Conservation (phyloP, 208 protist genomes). For the Crithidia fasciculata region DNA sequence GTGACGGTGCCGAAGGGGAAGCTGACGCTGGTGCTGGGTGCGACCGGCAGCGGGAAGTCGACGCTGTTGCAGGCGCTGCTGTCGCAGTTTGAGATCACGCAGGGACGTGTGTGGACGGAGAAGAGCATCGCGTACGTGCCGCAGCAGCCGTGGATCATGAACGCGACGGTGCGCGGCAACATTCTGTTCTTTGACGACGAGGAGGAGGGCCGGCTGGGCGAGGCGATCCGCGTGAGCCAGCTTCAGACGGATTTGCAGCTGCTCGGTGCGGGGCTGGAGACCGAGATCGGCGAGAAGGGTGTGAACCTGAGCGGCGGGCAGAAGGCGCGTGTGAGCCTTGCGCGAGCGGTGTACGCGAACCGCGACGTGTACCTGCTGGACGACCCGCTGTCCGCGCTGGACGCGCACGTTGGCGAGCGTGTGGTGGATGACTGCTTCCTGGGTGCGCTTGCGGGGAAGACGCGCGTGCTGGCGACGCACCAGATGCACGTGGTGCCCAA, state of each 20-base stretch:
- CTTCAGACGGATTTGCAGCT: conserved; percentile 75
- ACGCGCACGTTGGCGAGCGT: conserved; percentile 81
- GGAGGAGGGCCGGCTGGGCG: conserved; percentile 35
- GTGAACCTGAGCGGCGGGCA: conserved; percentile 48
- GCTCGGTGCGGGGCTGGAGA: conserved; percentile 40
- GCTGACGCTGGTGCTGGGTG: conserved; percentile 70
- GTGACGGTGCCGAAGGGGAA: conserved; percentile 51
- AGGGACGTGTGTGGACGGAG: conserved; percentile 30
- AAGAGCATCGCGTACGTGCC: conserved; percentile 81
- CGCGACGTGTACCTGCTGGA: conserved; percentile 49
- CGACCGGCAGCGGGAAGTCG: conserved; percentile 80
- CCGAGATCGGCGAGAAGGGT: conserved; percentile 39
- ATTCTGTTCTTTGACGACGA: conserved; percentile 83
- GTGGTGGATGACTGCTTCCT: conserved; percentile 53
- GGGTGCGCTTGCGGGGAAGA: conserved; percentile 64
- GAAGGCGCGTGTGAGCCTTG: too few relatives aligned
- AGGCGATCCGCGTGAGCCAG: conserved; percentile 51
- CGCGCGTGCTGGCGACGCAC: conserved; percentile 91
- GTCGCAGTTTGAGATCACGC: conserved; percentile 38
- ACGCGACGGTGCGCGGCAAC: conserved; percentile 90
- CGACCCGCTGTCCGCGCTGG: conserved; percentile 91
- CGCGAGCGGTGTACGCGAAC: too few relatives aligned
- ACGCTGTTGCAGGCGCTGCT: conserved; percentile 53
- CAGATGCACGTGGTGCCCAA: conserved; percentile 83
- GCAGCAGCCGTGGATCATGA: conserved; percentile 92